phyloP scores from a whole-genome alignment of 495 filamentous ascomycete genomes.

The Hypoxylon intermedium region DNA sequence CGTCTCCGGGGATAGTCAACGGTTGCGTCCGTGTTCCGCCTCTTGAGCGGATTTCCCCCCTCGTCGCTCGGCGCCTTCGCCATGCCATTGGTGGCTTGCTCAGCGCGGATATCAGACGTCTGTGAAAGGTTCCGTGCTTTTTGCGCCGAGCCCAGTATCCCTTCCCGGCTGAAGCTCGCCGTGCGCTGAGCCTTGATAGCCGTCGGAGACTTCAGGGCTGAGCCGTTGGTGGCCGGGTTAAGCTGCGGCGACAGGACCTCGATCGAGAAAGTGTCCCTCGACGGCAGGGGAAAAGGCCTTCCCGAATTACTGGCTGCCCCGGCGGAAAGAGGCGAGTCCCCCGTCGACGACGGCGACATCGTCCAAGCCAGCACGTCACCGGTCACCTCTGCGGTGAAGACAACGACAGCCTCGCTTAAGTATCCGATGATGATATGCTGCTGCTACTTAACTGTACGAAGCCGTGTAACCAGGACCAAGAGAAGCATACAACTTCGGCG shows the following conservation, averaged over 20 bases:
- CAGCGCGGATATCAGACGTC: conserved; percentile 54
- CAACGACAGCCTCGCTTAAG: conserved; percentile 29
- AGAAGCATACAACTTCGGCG: conserved; percentile 36
- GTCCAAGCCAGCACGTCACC: conserved; percentile 31
- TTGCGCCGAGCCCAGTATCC: conserved; percentile 64
- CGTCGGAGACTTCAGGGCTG: conserved; percentile 58
- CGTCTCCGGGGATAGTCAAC: conserved; percentile 73
- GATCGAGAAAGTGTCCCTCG: conserved; percentile 55
- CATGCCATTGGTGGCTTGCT: conserved; percentile 51
- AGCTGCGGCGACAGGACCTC: conserved; percentile 56
- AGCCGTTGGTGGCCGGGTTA: conserved; percentile 49
- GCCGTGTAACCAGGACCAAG: conserved; percentile 34
- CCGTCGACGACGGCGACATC: conserved; percentile 60
- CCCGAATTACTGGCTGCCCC: conserved; percentile 47
- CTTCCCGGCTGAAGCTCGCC: conserved; percentile 61
- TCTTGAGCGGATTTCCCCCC: conserved; percentile 62
- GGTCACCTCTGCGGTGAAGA: conserved; percentile 26
- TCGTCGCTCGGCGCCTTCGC: conserved; percentile 58
- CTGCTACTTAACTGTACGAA: conserved; percentile 25
- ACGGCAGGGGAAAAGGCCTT: conserved; percentile 53
- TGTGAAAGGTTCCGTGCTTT: conserved; percentile 63
- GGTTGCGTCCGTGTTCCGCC: conserved; percentile 69
- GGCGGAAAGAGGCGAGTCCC: conserved; percentile 57
- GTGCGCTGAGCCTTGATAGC: conserved; percentile 55
- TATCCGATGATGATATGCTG: conserved; percentile 25